phyloP scores from a whole-genome alignment of 164 flowering plant genomes.

The Stephania cephalantha region DNA sequence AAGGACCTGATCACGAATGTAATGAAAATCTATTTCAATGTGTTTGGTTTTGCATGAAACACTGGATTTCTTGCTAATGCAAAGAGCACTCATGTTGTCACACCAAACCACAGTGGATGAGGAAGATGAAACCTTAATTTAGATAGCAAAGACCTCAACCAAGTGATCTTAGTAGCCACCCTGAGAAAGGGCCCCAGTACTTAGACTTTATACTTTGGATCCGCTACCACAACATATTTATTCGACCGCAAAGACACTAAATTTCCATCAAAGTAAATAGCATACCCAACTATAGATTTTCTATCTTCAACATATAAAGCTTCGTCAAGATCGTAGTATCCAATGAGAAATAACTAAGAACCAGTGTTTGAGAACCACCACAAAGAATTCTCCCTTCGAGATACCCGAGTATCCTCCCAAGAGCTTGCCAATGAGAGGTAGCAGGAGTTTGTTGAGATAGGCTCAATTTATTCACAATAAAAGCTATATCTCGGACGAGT shows the following conservation, averaged over 20 bases:
- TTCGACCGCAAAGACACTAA: too few relatives aligned
- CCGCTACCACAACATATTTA: too few relatives aligned
- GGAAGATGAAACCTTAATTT: not conserved
- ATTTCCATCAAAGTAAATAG: too few relatives aligned
- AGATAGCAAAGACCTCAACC: not conserved
- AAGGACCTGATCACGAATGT: too few relatives aligned
- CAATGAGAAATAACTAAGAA: not conserved
- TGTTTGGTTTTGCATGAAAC: not conserved
- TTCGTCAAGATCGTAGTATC: not conserved
- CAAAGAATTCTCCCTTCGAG: not conserved
- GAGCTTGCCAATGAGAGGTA: not conserved
- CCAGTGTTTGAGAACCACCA: not conserved
- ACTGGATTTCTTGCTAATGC: not conserved
- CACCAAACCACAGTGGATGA: not conserved
- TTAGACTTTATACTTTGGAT: too few relatives aligned
- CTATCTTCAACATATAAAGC: not conserved
- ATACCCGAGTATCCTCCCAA: not conserved
- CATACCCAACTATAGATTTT: too few relatives aligned
- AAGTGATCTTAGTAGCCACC: not conserved
- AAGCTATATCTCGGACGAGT: not conserved
- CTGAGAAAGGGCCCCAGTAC: not conserved
- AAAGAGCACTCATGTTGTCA: not conserved
- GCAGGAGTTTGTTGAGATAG: not conserved
- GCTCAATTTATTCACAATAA: too few relatives aligned
- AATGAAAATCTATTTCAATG: not conserved